These are phyloP conservation scores for Chloris gayana DNA, from an alignment of 176 grass and related monocot species.

Conservation along the genomic window DNA sequence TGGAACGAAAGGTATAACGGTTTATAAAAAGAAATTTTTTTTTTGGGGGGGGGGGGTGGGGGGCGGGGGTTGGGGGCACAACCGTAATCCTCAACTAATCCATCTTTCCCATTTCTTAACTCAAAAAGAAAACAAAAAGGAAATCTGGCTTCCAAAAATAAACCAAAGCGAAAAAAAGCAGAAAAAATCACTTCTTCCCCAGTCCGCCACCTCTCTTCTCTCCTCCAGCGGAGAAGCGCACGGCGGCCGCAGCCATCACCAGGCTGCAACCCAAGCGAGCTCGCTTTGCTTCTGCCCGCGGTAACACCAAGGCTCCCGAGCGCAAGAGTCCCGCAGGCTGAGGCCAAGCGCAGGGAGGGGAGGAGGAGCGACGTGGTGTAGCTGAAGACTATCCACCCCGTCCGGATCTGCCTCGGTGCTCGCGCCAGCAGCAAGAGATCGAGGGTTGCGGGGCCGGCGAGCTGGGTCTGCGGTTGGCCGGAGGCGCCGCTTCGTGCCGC, in stretches of 20 bases:
- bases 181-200: slow-evolving; percentile 45
- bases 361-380: slow-evolving; percentile 11
- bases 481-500: neutral
- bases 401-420: slow-evolving; percentile 47
- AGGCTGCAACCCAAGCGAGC: slow-evolving; percentile 29
- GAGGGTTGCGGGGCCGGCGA: slow-evolving; percentile 2
- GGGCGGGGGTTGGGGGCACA: too few species aligned
- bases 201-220: slow-evolving; percentile 25
- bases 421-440: slow-evolving; percentile 45
- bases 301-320: slow-evolving; percentile 39
- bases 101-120: neutral
- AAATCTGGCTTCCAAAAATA: neutral
- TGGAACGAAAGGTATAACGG: too few species aligned
- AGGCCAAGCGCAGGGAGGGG: neutral
- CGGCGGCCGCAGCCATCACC: slow-evolving; percentile 29
- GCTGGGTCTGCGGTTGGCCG: neutral
- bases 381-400: neutral
- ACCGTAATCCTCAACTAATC: slow-evolving; percentile 31
- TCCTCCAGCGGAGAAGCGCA: slow-evolving; percentile 43
- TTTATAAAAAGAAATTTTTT: too few species aligned
- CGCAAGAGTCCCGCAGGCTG: neutral
- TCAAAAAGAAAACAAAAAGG: slow-evolving; percentile 39
- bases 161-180: slow-evolving; percentile 6
- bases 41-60: too few species aligned
- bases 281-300: slow-evolving; percentile 61